Evolutionary conservation across 257 asterid genomes (phyloP), one percentile per base, ranked within the genome.

Genomic region (Nicotiana tomentosiformis): DNA sequence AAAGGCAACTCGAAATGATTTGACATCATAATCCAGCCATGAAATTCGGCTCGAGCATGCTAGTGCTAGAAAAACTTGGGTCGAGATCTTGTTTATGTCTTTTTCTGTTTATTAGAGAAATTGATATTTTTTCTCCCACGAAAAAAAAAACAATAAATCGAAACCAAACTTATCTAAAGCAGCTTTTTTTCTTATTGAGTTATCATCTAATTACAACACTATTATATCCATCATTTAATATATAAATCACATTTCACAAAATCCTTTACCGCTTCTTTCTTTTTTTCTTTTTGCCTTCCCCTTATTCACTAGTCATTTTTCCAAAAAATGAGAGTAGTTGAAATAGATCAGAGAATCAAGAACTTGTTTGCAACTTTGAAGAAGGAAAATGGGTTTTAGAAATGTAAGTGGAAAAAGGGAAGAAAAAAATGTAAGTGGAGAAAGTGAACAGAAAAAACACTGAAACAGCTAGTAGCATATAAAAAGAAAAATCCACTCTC

Each of bases 391-490:
- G 39, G 39, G 39, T 6, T 35, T 35, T 35, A 35, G 39, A 35
- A 35, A 33, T 35, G 39, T 35, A 35, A 35, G 30, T 35, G 39
- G 39, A 35, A 35, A 35, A 35, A 5, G 39, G 39, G 5, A 35
- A 35, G 39, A 29, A 35, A 35, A 37, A 37, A 62, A 82, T 23
- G 81, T 51, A 4, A 78, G 37, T 46, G 78, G 78, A 46, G 39
- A 77, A 68, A 8, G 69, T 74, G 8, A 77, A 86, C 1, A 29
- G 3, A 0, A 26, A 10, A 32, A 6, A 70, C 17, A 70, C 4
- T 2, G 39, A 49, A 43, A 78, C 60, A 53, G 85, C 70, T 66
- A 78, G 69, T 46, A 86, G 86, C 61, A 49, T 14, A 23, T 74
- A 74, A 74, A 46, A 30, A 76, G 57, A 84, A 77, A 74, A 74